phyloP scores from a whole-genome alignment of 306 rosid species.

The Styphnolobium japonicum region DNA sequence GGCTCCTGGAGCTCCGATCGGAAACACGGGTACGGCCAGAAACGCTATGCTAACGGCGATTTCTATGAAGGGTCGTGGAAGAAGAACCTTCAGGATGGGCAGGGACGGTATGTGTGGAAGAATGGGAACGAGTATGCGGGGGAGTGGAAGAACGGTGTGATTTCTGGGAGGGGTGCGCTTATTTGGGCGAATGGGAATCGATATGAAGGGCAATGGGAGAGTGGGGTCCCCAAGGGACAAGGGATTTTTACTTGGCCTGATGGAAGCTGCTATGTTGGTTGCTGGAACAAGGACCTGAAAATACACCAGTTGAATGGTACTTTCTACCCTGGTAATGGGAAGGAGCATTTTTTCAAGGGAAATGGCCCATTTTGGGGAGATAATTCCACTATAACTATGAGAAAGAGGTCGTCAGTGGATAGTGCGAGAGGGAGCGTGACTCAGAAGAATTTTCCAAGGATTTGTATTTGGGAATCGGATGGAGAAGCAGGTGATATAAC shows the following conservation, averaged over 20 bases:
- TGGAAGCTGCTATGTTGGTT: constrained; percentile 73
- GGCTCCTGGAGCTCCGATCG: constrained; percentile 78
- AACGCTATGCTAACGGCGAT: constrained; percentile 79
- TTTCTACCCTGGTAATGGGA: constrained; percentile 51
- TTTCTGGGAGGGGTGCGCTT: constrained; percentile 67
- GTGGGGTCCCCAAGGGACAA: constrained; percentile 74
- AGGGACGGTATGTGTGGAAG: constrained; percentile 83
- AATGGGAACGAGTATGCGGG: constrained; percentile 88
- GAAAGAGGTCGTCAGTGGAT: constrained; percentile 70
- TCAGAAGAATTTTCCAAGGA: constrained; percentile 64
- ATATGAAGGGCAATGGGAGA: constrained; percentile 89
- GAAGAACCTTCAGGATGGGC: constrained; percentile 74
- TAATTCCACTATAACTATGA: constrained; percentile 48
- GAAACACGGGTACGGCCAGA: constrained; percentile 77
- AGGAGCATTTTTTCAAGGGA: constrained; percentile 27
- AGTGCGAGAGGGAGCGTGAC: constrained; percentile 44
- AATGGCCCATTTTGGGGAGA: constrained; percentile 35
- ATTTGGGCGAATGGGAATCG: constrained; percentile 84
- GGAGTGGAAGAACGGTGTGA: constrained; percentile 82
- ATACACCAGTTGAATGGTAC: constrained; percentile 60
- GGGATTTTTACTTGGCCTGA: constrained; percentile 84
- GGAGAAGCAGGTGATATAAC: constrained; percentile 97
- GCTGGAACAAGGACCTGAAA: constrained; percentile 67
- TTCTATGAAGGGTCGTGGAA: constrained; percentile 81
- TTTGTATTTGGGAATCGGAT: constrained; percentile 94